These are phyloP conservation scores for Nakazawaea wickerhamii DNA, from an alignment of 805 yeast species.

Conservation along the genomic window DNA sequence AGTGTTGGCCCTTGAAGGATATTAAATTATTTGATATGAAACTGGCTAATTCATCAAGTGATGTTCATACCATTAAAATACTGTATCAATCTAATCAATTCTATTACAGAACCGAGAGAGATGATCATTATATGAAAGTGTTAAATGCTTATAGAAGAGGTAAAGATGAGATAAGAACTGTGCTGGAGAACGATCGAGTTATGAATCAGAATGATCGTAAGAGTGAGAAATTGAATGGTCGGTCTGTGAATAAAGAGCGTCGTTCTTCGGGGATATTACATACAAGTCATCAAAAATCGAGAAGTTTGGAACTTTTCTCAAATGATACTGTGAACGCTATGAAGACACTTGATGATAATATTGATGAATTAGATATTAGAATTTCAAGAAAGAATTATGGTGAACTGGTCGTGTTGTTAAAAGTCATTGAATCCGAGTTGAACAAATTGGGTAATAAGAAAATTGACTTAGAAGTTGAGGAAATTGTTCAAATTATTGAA, in stretches of 20 bases:
- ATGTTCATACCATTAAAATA: conserved; percentile 18
- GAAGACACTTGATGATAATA: conserved; percentile 49
- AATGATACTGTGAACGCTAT: conserved; percentile 21
- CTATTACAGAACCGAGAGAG: conserved; percentile 55
- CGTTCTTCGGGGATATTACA: conserved; percentile 12
- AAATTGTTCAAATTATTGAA: conserved; percentile 30
- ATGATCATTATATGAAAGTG: conserved; percentile 51
- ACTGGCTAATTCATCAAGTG: conserved; percentile 7
- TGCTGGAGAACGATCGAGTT: conserved; percentile 42
- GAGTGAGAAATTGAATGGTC: conserved; percentile 13
- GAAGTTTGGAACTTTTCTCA: conserved; percentile 39
- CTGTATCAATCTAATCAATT: conserved; percentile 27
- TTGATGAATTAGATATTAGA: conserved; percentile 66
- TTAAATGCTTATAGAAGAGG: conserved; percentile 55
- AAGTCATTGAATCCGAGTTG: conserved; percentile 15
- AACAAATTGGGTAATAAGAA: conserved; percentile 16
- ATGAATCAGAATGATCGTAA: conserved; percentile 28
- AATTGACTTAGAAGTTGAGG: conserved; percentile 20
- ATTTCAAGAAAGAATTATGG: conserved; percentile 55
- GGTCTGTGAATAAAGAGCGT: conserved; percentile 22
- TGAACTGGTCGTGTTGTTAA: conserved; percentile 31
- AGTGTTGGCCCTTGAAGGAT: conserved; percentile 73
- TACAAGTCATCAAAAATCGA: conserved; percentile 54
- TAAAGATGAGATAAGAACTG: conserved; percentile 51
- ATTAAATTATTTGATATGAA: conserved; percentile 40